Evolutionary conservation across 768 basidiomycete species (phyloP), one percentile per base, ranked within the genome.

Genomic region (Hypsizygus marmoreus): DNA sequence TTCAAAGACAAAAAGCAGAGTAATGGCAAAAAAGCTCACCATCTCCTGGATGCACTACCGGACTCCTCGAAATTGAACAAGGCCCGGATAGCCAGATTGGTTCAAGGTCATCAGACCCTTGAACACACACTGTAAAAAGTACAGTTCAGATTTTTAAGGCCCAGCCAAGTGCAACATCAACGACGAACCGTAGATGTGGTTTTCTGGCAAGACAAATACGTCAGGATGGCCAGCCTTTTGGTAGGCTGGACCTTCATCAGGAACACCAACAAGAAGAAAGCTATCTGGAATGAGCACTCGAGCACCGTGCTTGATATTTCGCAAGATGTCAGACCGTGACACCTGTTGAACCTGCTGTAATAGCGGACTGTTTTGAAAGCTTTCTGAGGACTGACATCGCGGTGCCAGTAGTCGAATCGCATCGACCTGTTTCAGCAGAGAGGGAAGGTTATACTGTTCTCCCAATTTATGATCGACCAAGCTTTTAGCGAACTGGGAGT

Each of bases 211-310:
- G 34, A 58, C 67, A 57, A 70, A 83, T 1, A 85, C 76, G 52
- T 84, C 72, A 32, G 73, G 53, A 43, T 64, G 58, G 1, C 82
- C 82, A n/a, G 60, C 66, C 5, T 62, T 51, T 32, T 59, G 61
- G 51, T 88, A 86, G 0, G 81, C 79, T 0, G 82, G 79, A 1
- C 87, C 87, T 62, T 91, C 88, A 55, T 93, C 91, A 3, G 87
- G 84, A 8, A 92, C 76, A 0, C 91, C 91, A 10, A 91, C 86
- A 1, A 93, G 72, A 24, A 82, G 71, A 48, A 80, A 80, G 49
- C 81, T 82, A 0, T 80, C 66, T 0, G 82, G 82, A 6, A 93
- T 75, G 6, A 74, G 79, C 20, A 93, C 86, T 6, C 88, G 73
- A 0, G 90, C 90, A 26, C 73, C 68, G 51, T 87, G 80, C 55